Evolutionary conservation across 257 asterid species (phyloP), one percentile per base, ranked within the genome.

Genomic region (Gentiana straminea): DNA sequence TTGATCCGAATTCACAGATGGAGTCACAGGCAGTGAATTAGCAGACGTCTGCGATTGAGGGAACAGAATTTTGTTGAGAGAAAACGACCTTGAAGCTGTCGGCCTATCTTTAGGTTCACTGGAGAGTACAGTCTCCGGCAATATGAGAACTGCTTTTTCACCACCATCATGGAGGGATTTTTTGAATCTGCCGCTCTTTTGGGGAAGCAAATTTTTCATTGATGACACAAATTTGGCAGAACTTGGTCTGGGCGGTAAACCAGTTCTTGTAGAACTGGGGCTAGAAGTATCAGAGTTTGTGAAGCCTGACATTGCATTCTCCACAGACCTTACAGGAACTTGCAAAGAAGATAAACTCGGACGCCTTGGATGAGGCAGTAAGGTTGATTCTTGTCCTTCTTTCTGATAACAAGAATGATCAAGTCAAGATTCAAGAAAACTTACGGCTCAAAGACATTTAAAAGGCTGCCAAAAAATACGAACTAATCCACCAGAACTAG

Each of bases 51-150:
- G 67, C 43, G 89, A 72, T 38, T 87, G 71, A 61, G 95, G 80
- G 78, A 79, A 83, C 73, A 91, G 71, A 59, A 84, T 67, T 65
- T 77, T 81, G 74, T 84, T 87, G 37, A 87, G 76, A 62, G 97
- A 84, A 75, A 84, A 91, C n/a, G 98, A 90, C 71, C 94, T 82
- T 34, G 96, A 86, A 60, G 98, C 82, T 9, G 95, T 79, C 67
- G 98, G 98, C 75, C 79, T 84, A 68, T 75, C 86, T 32, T 94
- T 74, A 64, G 95, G 96, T 70, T 79, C 80, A 70, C 78, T 89
- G 8, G 93, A 81, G 62, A 74, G 73, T 35, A 79, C 81, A n/a
- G 74, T 62, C 38, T 82, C 91, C 48, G 89, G 91, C 68, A 84
- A 52, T 62, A 86, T 80, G n/a, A 84, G 83, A 72, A 83, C 94